Evolutionary conservation across 164 flowering plant genomes (phyloP).

Genomic region (Protea cynaroides): DNA sequence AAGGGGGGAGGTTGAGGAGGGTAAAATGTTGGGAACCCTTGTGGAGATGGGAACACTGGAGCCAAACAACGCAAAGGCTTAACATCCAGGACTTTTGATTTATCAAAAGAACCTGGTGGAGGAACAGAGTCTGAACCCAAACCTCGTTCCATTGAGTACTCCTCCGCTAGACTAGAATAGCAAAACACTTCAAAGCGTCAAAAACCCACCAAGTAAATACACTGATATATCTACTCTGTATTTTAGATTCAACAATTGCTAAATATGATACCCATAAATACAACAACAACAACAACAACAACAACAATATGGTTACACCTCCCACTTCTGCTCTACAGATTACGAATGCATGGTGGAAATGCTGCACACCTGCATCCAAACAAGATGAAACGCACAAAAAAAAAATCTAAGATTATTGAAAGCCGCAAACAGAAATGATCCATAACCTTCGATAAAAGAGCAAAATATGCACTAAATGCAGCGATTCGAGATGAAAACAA

Average conservation of each 20-base stretch:
- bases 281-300: background rate
- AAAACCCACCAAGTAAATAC: background rate
- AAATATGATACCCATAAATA: background rate
- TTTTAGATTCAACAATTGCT: background rate
- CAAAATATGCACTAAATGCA: too few species aligned
- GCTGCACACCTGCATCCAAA: background rate
- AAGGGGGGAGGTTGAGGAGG: constrained; percentile 38
- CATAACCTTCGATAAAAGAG: too few species aligned
- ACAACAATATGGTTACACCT: background rate
- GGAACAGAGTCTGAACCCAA: constrained; percentile 25
- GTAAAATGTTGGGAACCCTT: constrained; percentile 23
- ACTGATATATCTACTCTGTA: background rate
- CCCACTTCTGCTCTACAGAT: background rate
- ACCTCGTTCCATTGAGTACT: constrained; percentile 30
- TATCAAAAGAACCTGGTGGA: constrained; percentile 35
- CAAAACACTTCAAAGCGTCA: background rate
- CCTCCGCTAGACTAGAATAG: background rate
- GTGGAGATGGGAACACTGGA: constrained; percentile 55
- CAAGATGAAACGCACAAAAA: too few species aligned
- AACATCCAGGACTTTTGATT: constrained; percentile 60
- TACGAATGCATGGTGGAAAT: background rate
- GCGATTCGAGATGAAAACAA: too few species aligned
- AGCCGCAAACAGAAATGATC: too few species aligned
- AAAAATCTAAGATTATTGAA: too few species aligned
- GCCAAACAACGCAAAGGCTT: constrained; percentile 60